These are phyloP conservation scores for Tetrahymena malaccensis DNA, from an alignment of 73 alveolate genomes.

Conservation along the genomic window DNA sequence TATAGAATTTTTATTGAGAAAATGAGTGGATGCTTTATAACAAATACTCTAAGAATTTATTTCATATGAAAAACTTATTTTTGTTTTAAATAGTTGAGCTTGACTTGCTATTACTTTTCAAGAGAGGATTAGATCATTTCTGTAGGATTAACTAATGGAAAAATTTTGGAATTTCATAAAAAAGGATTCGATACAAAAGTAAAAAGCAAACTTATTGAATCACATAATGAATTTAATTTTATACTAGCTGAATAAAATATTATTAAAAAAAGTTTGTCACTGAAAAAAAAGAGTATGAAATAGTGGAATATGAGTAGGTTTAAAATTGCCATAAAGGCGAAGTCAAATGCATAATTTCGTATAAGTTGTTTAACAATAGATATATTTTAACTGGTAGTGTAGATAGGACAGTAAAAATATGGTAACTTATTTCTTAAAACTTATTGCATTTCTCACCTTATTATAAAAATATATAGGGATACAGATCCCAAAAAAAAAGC, in stretches of 20 bases:
- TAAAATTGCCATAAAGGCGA: constrained; percentile 4
- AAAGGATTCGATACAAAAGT: not conserved
- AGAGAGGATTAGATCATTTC: not conserved
- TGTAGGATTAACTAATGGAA: not conserved
- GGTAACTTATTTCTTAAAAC: not conserved
- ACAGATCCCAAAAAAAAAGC: constrained; percentile 17
- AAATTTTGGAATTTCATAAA: not conserved
- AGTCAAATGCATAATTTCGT: not conserved
- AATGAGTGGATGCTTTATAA: not conserved
- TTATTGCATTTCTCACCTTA: not conserved
- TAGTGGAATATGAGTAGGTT: not conserved
- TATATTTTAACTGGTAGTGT: constrained; percentile 4
- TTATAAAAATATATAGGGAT: not conserved
- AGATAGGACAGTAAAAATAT: constrained; percentile 4
- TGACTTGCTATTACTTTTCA: not conserved
- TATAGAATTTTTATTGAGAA: not conserved
- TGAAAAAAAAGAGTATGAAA: constrained; percentile 1
- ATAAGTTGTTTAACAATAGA: not conserved
- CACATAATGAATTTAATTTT: not conserved
- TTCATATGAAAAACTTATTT: not conserved
- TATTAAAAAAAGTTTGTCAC: not conserved
- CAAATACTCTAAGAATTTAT: not conserved
- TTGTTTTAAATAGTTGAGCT: not conserved
- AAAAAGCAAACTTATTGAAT: not conserved
- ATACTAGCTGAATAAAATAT: not conserved